A percentile compares a stretch with the other conserved stretches of the same genome.
These are phyloP conservation scores for Coemansia sp. DNA, from an alignment of 192 early-diverging fungal genomes.

Conservation along the genomic window DNA sequence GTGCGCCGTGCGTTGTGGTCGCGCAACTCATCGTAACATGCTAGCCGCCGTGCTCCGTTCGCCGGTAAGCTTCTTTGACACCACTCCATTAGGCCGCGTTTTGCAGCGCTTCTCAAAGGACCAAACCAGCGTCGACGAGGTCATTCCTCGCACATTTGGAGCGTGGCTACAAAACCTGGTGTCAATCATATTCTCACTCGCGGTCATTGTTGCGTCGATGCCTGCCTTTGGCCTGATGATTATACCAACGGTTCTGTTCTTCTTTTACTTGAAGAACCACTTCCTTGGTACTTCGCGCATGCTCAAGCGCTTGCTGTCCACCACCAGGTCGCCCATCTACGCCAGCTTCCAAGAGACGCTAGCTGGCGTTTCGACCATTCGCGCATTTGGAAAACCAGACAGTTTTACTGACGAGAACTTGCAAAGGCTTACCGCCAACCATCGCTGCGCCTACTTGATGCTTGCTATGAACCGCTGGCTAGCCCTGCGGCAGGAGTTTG, in stretches of 20 bases:
- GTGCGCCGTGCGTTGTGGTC: constrained; percentile 83
- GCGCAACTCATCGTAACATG: constrained; percentile 75
- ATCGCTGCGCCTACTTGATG: constrained; percentile 78
- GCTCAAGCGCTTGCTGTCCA: constrained; percentile 77
- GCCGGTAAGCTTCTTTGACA: constrained; percentile 67
- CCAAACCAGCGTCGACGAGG: constrained; percentile 79
- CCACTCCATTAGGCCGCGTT: constrained; percentile 83
- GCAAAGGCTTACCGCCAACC: constrained; percentile 74
- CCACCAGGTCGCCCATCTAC: constrained; percentile 73
- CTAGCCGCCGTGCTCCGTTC: constrained; percentile 71
- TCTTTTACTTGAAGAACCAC: constrained; percentile 56
- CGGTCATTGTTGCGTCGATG: constrained; percentile 52
- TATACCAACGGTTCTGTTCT: constrained; percentile 58
- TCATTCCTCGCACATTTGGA: constrained; percentile 61
- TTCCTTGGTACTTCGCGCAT: constrained; percentile 77
- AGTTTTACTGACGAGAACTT: constrained; percentile 77
- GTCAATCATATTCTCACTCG: constrained; percentile 48
- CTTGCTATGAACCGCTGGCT: constrained; percentile 73
- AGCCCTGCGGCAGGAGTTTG: constrained; percentile 76
- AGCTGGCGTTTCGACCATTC: constrained; percentile 64
- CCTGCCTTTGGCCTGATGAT: constrained; percentile 60
- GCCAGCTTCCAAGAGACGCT: constrained; percentile 66
- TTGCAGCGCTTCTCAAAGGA: constrained; percentile 92
- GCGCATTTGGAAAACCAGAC: constrained; percentile 61
- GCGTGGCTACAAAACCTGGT: constrained; percentile 56